These are phyloP conservation scores for Trichophyton verrucosum DNA, from an alignment of 2,329 filamentous ascomycete genomes.

Conservation along the genomic window DNA sequence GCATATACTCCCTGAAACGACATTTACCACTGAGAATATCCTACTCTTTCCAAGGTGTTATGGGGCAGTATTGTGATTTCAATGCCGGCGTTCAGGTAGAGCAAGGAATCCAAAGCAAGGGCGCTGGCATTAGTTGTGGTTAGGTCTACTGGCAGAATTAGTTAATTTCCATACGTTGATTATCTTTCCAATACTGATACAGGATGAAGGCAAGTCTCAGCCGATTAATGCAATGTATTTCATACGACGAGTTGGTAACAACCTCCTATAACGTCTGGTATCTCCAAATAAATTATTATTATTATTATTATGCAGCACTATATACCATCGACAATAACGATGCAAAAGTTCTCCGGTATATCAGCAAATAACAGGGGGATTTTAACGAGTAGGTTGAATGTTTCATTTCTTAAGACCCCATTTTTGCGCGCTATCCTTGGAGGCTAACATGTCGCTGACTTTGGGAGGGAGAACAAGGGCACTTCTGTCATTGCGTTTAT, in stretches of 20 bases:
- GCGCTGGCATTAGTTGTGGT: background rate
- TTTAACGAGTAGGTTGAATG: too few species aligned
- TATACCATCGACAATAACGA: background rate
- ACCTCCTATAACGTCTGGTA: background rate
- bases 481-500: constrained; percentile 77
- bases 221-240: background rate
- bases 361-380: background rate
- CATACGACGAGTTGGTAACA: background rate
- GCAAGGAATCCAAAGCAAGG: background rate
- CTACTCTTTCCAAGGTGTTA: background rate
- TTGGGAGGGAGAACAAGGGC: constrained; percentile 81
- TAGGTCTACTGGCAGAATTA: background rate
- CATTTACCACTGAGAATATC: background rate
- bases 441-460: constrained; percentile 56
- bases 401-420: constrained; percentile 29
- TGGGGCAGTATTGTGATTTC: background rate
- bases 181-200: background rate
- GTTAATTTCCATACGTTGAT: background rate
- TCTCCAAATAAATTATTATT: background rate
- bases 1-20: constrained; percentile 43
- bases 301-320: background rate
- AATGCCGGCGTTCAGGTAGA: background rate
- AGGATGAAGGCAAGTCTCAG: background rate
- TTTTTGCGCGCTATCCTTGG: constrained; percentile 14
- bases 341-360: too few species aligned